Evolutionary conservation across 805 yeast species (phyloP), one percentile per base, ranked within the genome.

Genomic region (Metschnikowia chrysomelidarum): DNA sequence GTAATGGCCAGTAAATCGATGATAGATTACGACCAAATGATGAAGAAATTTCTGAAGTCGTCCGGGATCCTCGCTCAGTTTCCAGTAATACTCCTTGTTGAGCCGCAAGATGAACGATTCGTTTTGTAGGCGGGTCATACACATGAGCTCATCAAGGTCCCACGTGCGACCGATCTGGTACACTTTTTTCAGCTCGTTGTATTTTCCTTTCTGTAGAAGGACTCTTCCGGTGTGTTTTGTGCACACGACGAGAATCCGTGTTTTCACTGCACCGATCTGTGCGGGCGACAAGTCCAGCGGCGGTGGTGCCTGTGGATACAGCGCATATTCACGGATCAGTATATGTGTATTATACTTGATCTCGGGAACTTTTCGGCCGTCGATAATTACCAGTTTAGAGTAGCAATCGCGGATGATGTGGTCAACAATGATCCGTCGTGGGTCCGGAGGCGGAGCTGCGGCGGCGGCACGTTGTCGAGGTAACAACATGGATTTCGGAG

Each of bases 101-200:
- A 91, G 69, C 12, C 66, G 65, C 34, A 84, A 64, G 0, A 71
- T 42, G 38, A 85, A 67, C 2, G 89, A 87, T 32, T 75, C 72
- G 2, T 68, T 72, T 9, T 71, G 72, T 18, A 62, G 71, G 36
- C 75, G 68, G 20, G 79, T 78, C 2, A 89, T 57, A 27, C 60
- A 57, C 3, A 68, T 57, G 44, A 91, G 64, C 48, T 86, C 94
- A 41, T 76, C 84, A 50, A 91, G 63, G 43, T 78, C 80, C 98
- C 98, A 89, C 3, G 95, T 83, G 51, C 96, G 75, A 20, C 98
- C 98, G 33, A 89, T 86, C 60, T 89, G 97, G 50, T 84, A 78
- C 1, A 80, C 58, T 1, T 84, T 81, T 47, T 85, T 84, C 23
- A 49, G 54, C 7, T 75, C 66, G 48, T 83, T 82, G 55, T 78